Base-by-base conservation (phyloP, 2,329 filamentous ascomycete species). In the Cadophora sp. region DNA sequence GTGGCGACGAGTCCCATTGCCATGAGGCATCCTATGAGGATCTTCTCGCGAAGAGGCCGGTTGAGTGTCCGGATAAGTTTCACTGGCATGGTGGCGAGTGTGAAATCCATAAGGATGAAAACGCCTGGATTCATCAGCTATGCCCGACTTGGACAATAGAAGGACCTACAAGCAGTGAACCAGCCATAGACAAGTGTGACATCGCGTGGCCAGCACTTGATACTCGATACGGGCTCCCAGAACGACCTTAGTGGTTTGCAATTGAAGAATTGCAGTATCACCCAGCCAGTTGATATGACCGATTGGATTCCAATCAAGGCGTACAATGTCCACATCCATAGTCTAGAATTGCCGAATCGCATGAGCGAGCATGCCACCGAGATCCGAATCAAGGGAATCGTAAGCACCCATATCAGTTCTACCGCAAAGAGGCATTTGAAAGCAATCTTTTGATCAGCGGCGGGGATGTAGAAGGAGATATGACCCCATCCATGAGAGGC, bases 1-100 rank as follows among this genome's bases (percentile, higher is more conserved):
- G 67, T 66, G 3, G 61, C 62, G n/a, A 68, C 43, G 4, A 68
- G 61, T 50, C 67, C 67, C 33, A 66, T 63, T 4, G 56, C 61
- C 67, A 66, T 68, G 1, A 68, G 33, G 24, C 64, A 63, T 18
- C 41, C 20, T 6, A 68, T 51, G 4, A 68, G 61, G 27, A 30
- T 30, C 27, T 30, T 30, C 27, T 30, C 67, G n/a, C 48, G 22
- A 27, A 50, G 22, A 27, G 41, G 67, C 20, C 64, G 64, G 33
- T 66, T 65, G 4, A 69, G 56, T 20, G 59, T 69, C 47, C 62
- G 56, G 36, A 67, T 62, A 30, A 30, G 59, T n/a, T 62, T 56
- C 22, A 69, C 48, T 14, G 62, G 67, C 64, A 67, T 66, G 1
- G 66, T 59, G 4, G 67, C 65, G 36, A 69, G 59, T 24, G 47